phyloP scores from a whole-genome alignment of 2,329 filamentous ascomycete species.

The Paraphoma chrysanthemicola region DNA sequence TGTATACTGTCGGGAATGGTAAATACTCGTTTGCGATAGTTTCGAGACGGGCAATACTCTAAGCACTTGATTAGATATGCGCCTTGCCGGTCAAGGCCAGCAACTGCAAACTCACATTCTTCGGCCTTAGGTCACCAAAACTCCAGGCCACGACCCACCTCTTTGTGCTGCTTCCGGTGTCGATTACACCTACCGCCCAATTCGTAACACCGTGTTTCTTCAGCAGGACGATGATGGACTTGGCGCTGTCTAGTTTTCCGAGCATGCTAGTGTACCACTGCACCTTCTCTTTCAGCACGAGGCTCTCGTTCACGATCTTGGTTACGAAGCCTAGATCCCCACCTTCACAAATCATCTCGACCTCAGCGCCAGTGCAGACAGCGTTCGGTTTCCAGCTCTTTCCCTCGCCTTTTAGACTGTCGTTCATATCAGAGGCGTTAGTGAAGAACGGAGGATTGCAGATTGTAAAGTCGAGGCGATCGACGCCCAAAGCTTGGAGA shows the following conservation, averaged over 20 bases:
- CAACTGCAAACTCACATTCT: constrained; percentile 48
- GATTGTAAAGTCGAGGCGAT: constrained; percentile 80
- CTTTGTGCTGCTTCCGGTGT: constrained; percentile 76
- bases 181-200: constrained; percentile 81
- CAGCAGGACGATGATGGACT: constrained; percentile 66
- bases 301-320: constrained; percentile 74
- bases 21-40: constrained; percentile 59
- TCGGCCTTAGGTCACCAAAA: constrained; percentile 72
- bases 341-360: constrained; percentile 85
- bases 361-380: constrained; percentile 75
- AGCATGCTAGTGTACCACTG: constrained; percentile 94
- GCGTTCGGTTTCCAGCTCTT: constrained; percentile 75
- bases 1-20: constrained; percentile 60
- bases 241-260: constrained; percentile 75
- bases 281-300: constrained; percentile 65
- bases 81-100: not conserved
- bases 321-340: constrained; percentile 79
- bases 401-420: constrained; percentile 61
- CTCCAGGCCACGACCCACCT: constrained; percentile 93
- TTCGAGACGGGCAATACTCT: constrained; percentile 35
- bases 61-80: not conserved
- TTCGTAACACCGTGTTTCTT: constrained; percentile 69
- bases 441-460: constrained; percentile 94
- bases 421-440: constrained; percentile 72
- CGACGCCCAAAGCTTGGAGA: constrained; percentile 60